Evolutionary conservation across 768 basidiomycete genomes (phyloP).

Genomic region (Boletus patriciae): DNA sequence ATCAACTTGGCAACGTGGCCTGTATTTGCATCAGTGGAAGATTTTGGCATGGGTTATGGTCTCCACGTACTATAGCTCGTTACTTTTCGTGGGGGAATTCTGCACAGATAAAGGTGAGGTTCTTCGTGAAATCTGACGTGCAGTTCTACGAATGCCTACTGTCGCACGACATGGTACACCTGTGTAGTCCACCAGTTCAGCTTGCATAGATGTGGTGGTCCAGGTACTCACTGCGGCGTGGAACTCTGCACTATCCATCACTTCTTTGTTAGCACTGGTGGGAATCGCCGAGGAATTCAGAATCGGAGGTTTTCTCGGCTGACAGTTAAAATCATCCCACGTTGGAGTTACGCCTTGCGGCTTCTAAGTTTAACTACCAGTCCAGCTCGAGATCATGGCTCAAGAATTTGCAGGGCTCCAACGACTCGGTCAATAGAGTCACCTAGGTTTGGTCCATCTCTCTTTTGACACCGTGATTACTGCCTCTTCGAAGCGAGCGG

Average conservation of each 20-base stretch:
- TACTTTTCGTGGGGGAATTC: slow-evolving; percentile 64
- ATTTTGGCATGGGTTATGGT: not conserved
- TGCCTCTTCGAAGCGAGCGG: not conserved
- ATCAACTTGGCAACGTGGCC: slow-evolving; percentile 79
- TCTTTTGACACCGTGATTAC: not conserved
- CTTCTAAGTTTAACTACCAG: not conserved
- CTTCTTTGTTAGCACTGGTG: not conserved
- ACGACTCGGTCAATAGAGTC: not conserved
- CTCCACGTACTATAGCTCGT: slow-evolving; percentile 66
- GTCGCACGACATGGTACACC: slow-evolving; percentile 73
- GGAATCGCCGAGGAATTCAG: not conserved
- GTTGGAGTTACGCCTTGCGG: not conserved
- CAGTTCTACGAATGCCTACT: slow-evolving; percentile 20
- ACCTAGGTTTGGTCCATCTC: not conserved
- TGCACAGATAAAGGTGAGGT: slow-evolving; percentile 7
- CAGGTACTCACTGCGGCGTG: slow-evolving; percentile 51
- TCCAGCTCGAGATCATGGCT: not conserved
- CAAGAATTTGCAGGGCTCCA: not conserved
- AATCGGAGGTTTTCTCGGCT: not conserved
- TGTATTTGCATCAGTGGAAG: slow-evolving; percentile 26
- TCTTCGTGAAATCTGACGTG: not conserved
- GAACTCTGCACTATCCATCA: slow-evolving; percentile 62
- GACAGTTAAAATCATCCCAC: not conserved
- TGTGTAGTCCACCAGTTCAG: slow-evolving; percentile 26
- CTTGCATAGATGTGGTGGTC: not conserved